phyloP scores from a whole-genome alignment of 805 yeast species.

The Ogataea haglerorum region DNA sequence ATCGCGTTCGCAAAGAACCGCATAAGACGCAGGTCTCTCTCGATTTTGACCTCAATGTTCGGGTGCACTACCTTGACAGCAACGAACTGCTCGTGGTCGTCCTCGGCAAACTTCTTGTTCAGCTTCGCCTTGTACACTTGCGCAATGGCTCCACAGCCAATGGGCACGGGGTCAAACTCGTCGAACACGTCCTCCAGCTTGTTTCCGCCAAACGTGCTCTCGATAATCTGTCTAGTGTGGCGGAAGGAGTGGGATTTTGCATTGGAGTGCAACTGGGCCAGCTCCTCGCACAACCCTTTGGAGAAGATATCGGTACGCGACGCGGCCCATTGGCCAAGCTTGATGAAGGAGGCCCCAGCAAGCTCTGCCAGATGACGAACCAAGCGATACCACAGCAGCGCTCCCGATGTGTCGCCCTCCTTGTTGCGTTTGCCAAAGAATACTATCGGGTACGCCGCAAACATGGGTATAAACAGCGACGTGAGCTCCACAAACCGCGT shows the following conservation, averaged over 20 bases:
- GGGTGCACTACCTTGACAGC: conserved; percentile 96
- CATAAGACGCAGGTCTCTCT: conserved; percentile 84
- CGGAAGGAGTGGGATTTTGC: conserved; percentile 68
- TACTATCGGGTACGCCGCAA: conserved; percentile 60
- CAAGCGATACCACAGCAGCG: conserved; percentile 64
- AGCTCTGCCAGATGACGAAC: conserved; percentile 66
- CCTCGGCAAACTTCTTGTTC: conserved; percentile 38
- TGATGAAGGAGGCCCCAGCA: conserved; percentile 91
- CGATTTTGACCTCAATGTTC: conserved; percentile 63
- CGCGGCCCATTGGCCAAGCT: conserved; percentile 99
- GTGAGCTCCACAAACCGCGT: conserved; percentile 69
- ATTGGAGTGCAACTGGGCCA: conserved; percentile 77
- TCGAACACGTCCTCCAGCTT: conserved; percentile 73
- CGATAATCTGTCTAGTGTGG: conserved; percentile 56
- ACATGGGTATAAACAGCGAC: conserved; percentile 64
- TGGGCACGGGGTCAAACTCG: conserved; percentile 68
- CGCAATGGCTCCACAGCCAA: conserved; percentile 98
- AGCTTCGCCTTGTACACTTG: conserved; percentile 84
- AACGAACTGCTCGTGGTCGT: conserved; percentile 52
- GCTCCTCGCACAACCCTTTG: conserved; percentile 67
- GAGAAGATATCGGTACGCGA: conserved; percentile 93
- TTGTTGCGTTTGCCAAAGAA: conserved; percentile 46
- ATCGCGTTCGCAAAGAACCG: conserved; percentile 67
- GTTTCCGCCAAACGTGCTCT: conserved; percentile 51
- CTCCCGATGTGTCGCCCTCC: conserved; percentile 53